Evolutionary conservation across 78 protist genomes (phyloP), one percentile per base, ranked within the genome.

Genomic region (Planoprotostelium fungivorum): DNA sequence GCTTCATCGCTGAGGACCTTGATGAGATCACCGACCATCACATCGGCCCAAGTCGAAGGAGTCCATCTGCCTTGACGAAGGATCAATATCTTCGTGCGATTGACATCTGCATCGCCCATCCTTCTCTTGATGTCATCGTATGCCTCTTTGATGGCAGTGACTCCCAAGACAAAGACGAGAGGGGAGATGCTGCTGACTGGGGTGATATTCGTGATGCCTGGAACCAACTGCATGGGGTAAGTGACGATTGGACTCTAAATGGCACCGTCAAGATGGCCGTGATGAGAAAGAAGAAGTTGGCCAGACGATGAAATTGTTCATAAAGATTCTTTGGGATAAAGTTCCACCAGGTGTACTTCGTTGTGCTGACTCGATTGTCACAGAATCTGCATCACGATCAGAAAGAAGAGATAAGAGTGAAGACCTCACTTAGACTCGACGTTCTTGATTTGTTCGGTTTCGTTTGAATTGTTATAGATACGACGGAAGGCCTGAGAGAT

Each of bases 211-310:
- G 98, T 96, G 0, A 93, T 34, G 51, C 87, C 92, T 10, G 96
- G 96, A 29, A 94, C 88, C 1, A 93, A 83, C 84, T 92, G 96
- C 31, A 96, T 85, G 38, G n/a, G n/a, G n/a, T n/a, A n/a, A n/a
- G n/a, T n/a, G n/a, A n/a, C n/a, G n/a, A n/a, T n/a, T n/a, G n/a
- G n/a, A n/a, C n/a, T n/a, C n/a, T n/a, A n/a, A n/a, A n/a, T n/a
- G n/a, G n/a, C 73, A 51, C 73, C 31, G 73, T 51, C 73, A 51
- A 51, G 16, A 92, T 35, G 83, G 96, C 96, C n/a, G 96, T 95
- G 10, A 97, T 84, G 34, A 97, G 92, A 88, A 97, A 97, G 90
- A 96, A 97, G 34, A 96, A 83, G 89, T 97, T 95, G 0, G 97
- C 95, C 28, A 95, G 90, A 63, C 94, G 87, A 88, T 88, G 87